Percentiles rank a stretch among this genome's conserved stretches.
Conservation (phyloP, 176 grass and related monocot species). For the Elymus sibiricus region DNA sequence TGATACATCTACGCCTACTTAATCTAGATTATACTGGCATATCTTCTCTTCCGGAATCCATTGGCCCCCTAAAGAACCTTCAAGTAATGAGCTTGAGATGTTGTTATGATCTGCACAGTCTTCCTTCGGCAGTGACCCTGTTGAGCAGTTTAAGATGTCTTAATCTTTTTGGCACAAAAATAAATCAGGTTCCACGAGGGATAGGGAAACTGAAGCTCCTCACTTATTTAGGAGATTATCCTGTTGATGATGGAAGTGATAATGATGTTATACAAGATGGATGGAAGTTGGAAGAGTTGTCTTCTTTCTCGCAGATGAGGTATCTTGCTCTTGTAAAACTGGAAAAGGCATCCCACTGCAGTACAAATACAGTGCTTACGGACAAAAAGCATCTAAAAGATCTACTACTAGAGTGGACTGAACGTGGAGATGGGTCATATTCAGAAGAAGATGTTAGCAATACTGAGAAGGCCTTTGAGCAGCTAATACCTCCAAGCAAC, state of each 20-base stretch:
- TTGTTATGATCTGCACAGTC: neutral
- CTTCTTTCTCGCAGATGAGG: neutral
- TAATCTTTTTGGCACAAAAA: no score
- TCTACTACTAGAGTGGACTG: neutral
- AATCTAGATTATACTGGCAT: neutral
- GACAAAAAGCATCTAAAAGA: neutral
- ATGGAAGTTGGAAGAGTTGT: constrained; percentile 25
- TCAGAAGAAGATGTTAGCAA: neutral
- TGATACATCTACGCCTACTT: neutral
- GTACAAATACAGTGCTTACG: neutral
- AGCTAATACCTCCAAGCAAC: neutral
- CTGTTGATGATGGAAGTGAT: neutral
- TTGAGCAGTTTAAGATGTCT: no score
- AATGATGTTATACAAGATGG: neutral
- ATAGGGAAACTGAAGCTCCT: no score
- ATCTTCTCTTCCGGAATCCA: neutral
- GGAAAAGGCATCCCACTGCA: neutral
- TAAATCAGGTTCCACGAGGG: no score
- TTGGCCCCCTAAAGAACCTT: constrained; percentile 5
- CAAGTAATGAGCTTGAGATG: neutral
- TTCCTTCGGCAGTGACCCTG: neutral
- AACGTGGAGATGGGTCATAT: neutral
- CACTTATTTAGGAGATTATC: neutral
- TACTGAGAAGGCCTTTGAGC: neutral
- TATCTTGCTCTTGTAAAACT: neutral